phyloP scores from a whole-genome alignment of 2,329 filamentous ascomycete species.

The Diaporthe destruens region DNA sequence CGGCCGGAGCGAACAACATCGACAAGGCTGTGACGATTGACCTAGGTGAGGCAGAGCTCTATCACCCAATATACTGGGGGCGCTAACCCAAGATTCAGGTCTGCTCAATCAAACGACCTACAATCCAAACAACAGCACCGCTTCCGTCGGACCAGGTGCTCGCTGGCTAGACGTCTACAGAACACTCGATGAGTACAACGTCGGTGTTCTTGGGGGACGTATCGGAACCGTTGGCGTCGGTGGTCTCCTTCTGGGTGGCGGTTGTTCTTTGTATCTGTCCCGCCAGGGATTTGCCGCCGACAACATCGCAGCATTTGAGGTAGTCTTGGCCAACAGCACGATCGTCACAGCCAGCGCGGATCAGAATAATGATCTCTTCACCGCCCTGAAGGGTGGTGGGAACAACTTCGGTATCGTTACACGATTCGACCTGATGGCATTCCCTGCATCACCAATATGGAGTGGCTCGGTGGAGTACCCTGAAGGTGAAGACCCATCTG shows the following conservation, averaged over 20 bases:
- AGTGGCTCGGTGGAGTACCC: neutral
- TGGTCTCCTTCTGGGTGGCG: neutral
- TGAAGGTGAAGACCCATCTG: neutral
- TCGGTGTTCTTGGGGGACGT: neutral
- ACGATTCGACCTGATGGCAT: neutral
- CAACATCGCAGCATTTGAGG: neutral
- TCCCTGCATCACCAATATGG: neutral
- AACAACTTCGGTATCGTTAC: conserved; percentile 3
- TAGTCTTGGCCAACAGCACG: neutral
- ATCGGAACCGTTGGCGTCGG: neutral
- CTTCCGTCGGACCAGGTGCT: neutral
- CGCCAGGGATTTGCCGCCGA: neutral
- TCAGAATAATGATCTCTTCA: neutral
- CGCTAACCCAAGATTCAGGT: neutral
- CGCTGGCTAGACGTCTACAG: neutral
- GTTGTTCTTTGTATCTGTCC: neutral
- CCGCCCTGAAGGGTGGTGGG: neutral
- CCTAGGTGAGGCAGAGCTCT: neutral
- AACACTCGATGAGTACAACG: neutral
- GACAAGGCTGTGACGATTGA: neutral
- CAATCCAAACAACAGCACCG: neutral
- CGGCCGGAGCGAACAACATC: conserved; percentile 3
- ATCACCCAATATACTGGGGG: neutral
- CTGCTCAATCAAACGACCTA: neutral
- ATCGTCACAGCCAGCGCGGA: neutral